Evolutionary conservation across 2,329 filamentous ascomycete species (phyloP), one percentile per base, ranked within the genome.

Genomic region (Cadophora gregata): DNA sequence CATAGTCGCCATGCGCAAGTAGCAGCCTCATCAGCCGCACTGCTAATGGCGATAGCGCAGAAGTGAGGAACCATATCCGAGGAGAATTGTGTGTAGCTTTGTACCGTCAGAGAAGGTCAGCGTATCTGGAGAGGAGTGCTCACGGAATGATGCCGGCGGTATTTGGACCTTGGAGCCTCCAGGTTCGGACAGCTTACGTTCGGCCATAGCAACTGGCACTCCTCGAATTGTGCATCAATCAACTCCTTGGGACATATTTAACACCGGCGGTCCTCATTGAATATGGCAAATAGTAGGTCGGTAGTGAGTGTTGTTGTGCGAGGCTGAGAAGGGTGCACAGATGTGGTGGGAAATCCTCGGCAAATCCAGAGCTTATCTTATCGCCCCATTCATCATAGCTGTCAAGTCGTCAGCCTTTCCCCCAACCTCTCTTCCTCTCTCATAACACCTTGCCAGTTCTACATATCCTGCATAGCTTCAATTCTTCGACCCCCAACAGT

Each of bases 51-150:
- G 93, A 95, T 67, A 95, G 87, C 38, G 93, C 92, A 67, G 92
- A 90, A 12, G 94, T 97, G 71, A 99, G 83, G 76, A 99, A 89
- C 96, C 96, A 98, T 75, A 95, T 93, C 75, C 95, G 90, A 60
- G 94, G 93, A 36, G 87, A 89, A 76, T 89, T 90, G 78, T 89
- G 87, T 25, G 86, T 89, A 69, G 87, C 75, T 76, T 58, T 29
- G 25, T 19, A 31, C 19, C 24, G 59, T 74, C 53, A 75, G 69
- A 31, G 58, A n/a, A 33, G 56, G 10, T 45, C 42, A 16, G 31
- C 8, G 16, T 31, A 47, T 36, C 14, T 31, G 19, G 45, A 16
- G 27, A 31, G 48, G 33, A 21, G 21, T 51, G 14, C 45, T 10
- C 69, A 76, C 75, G 75, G 60, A 77, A 77, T 42, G 74, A 74